Conservation (phyloP, 495 filamentous ascomycete genomes). For the Daldinia caldariorum region DNA sequence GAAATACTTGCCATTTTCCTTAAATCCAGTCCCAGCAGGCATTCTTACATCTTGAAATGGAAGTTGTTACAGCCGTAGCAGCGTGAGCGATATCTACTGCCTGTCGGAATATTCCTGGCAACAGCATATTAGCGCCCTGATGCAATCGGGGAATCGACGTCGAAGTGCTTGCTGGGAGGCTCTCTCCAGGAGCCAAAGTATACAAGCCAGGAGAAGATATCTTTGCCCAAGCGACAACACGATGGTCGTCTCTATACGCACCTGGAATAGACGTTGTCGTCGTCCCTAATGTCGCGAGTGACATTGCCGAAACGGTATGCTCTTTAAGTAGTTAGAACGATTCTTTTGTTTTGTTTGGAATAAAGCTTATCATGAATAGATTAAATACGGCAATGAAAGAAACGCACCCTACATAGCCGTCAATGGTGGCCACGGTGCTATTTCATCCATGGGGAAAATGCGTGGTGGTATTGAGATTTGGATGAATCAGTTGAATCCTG, state of each 20-base stretch:
- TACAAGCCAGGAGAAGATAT: not conserved
- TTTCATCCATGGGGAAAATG: slow-evolving; percentile 52
- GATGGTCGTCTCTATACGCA: not conserved
- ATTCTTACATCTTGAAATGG: too few relatives aligned
- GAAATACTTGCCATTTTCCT: too few relatives aligned
- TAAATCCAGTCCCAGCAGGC: too few relatives aligned
- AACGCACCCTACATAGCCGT: slow-evolving; percentile 58
- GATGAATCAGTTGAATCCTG: slow-evolving; percentile 54
- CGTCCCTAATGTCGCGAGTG: not conserved
- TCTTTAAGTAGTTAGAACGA: not conserved
- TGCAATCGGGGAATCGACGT: not conserved
- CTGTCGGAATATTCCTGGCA: not conserved
- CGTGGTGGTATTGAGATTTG: slow-evolving; percentile 58
- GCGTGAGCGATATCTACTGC: not conserved
- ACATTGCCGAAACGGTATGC: not conserved
- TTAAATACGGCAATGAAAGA: slow-evolving; percentile 55
- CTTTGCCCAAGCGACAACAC: not conserved
- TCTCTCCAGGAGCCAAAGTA: not conserved
- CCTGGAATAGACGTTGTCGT: not conserved
- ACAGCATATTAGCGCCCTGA: not conserved
- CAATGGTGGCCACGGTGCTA: slow-evolving; percentile 56
- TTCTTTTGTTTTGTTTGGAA: not conserved
- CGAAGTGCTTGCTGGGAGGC: not conserved
- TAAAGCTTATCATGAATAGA: slow-evolving; percentile 7
- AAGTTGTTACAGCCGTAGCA: not conserved